Conservation (phyloP, 2,329 filamentous ascomycete species). For the Zymoseptoria tritici region DNA sequence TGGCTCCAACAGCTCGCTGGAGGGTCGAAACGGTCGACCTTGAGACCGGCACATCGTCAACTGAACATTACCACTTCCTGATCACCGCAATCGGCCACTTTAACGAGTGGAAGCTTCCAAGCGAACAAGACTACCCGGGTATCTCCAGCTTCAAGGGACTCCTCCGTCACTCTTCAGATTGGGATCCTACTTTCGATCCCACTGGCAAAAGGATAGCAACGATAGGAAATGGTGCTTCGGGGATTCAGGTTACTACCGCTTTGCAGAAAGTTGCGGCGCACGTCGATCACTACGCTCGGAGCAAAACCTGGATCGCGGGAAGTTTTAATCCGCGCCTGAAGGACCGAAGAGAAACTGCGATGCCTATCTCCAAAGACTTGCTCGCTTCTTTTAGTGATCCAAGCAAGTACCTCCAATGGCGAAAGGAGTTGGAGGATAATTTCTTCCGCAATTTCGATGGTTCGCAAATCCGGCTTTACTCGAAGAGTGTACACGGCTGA, state of each 20-base stretch:
- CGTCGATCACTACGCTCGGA: conserved; percentile 59
- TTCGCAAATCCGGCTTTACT: neutral
- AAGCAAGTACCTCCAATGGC: conserved; percentile 47
- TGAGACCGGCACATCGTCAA: conserved; percentile 1
- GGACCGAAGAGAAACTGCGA: conserved; percentile 48
- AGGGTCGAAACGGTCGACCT: conserved; percentile 44
- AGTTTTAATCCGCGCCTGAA: conserved; percentile 50
- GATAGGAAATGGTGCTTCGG: conserved; percentile 39
- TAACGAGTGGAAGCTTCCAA: conserved; percentile 56
- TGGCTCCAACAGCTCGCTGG: conserved; percentile 49
- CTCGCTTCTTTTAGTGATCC: conserved; percentile 54
- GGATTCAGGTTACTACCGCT: conserved; percentile 39
- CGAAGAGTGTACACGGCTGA: neutral
- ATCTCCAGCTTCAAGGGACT: conserved; percentile 32
- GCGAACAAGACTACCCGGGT: conserved; percentile 40
- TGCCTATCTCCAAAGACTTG: conserved; percentile 48
- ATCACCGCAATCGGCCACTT: conserved; percentile 59
- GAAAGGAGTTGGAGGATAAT: conserved; percentile 41
- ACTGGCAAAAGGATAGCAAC: conserved; percentile 34
- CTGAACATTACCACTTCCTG: conserved; percentile 53
- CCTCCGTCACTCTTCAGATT: conserved; percentile 33
- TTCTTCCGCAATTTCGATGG: conserved; percentile 50
- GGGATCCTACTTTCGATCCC: conserved; percentile 30
- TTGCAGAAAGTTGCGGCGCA: conserved; percentile 41
- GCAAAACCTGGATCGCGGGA: conserved; percentile 58